Conservation (phyloP, 2,329 filamentous ascomycete species). For the Rachicladosporium sp. region DNA sequence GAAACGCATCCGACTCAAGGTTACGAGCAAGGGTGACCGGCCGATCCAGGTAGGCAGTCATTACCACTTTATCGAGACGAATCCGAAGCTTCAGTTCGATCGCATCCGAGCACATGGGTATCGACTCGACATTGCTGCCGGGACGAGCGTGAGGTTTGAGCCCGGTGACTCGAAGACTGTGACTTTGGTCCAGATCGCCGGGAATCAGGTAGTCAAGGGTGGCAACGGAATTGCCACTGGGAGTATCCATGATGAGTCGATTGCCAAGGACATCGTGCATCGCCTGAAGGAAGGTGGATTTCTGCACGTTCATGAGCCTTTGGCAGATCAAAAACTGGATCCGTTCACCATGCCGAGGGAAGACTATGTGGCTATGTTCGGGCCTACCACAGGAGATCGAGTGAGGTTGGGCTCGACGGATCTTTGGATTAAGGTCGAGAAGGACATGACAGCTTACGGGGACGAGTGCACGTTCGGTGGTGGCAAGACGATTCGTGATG, state of each 20-base stretch:
- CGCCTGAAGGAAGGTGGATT: constrained; percentile 60
- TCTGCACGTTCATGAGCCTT: constrained; percentile 56
- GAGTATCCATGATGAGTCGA: constrained; percentile 40
- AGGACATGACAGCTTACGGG: constrained; percentile 68
- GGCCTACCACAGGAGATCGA: constrained; percentile 72
- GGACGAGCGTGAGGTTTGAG: constrained; percentile 82
- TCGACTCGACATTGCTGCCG: constrained; percentile 73
- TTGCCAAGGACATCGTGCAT: constrained; percentile 52
- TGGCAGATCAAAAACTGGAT: constrained; percentile 42
- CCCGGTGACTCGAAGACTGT: constrained; percentile 83
- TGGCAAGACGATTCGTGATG: constrained; percentile 80
- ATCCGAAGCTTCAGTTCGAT: constrained; percentile 77
- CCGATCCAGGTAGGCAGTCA: constrained; percentile 82
- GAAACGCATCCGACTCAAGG: constrained; percentile 56
- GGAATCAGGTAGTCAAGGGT: constrained; percentile 62
- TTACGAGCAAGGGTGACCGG: constrained; percentile 73
- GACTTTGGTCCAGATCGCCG: constrained; percentile 75
- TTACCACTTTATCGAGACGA: constrained; percentile 86
- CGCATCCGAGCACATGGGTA: constrained; percentile 67
- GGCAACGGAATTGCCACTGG: constrained; percentile 70
- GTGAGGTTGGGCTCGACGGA: constrained; percentile 73
- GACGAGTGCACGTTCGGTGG: constrained; percentile 92
- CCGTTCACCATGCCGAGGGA: constrained; percentile 59
- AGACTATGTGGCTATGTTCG: constrained; percentile 76
- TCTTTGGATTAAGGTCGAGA: constrained; percentile 79